Conservation (phyloP, 2,329 filamentous ascomycete genomes). For the Xylariales sp. region DNA sequence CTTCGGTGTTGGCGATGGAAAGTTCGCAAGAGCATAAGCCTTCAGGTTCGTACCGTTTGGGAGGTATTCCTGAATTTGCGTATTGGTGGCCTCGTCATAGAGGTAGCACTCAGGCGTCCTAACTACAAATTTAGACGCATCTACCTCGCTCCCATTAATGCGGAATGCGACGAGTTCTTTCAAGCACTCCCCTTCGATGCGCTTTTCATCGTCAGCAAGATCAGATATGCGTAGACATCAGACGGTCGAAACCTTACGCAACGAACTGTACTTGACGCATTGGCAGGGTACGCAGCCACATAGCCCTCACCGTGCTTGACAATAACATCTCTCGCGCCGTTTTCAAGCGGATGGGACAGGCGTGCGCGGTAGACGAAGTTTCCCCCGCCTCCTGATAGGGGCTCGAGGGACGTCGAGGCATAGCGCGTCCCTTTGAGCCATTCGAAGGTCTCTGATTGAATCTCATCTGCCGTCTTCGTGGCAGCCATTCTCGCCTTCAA, state of each 20-base stretch:
- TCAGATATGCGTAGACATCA: too few relatives aligned
- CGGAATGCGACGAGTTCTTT: conserved; percentile 31
- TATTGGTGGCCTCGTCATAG: conserved; percentile 42
- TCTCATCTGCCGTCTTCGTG: background rate
- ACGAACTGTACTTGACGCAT: conserved; percentile 42
- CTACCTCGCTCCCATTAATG: background rate
- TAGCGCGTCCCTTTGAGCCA: conserved; percentile 36
- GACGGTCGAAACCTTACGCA: too few relatives aligned
- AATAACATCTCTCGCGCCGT: conserved; percentile 43
- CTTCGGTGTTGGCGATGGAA: conserved; percentile 25
- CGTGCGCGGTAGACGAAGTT: conserved; percentile 54
- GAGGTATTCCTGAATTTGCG: conserved; percentile 50
- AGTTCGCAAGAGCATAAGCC: conserved; percentile 31
- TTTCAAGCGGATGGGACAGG: conserved; percentile 36
- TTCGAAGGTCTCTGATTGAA: background rate
- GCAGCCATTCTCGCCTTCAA: background rate
- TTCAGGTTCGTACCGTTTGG: conserved; percentile 46
- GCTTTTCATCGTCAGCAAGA: background rate
- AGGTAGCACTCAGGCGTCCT: conserved; percentile 43
- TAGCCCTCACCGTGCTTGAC: conserved; percentile 54
- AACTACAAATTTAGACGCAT: conserved; percentile 29
- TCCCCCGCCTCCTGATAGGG: conserved; percentile 48
- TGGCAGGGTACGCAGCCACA: conserved; percentile 39
- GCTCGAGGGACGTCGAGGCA: conserved; percentile 37
- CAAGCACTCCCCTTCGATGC: conserved; percentile 42